phyloP scores from a whole-genome alignment of 2,329 filamentous ascomycete genomes.

The Diaporthe aspalathi region DNA sequence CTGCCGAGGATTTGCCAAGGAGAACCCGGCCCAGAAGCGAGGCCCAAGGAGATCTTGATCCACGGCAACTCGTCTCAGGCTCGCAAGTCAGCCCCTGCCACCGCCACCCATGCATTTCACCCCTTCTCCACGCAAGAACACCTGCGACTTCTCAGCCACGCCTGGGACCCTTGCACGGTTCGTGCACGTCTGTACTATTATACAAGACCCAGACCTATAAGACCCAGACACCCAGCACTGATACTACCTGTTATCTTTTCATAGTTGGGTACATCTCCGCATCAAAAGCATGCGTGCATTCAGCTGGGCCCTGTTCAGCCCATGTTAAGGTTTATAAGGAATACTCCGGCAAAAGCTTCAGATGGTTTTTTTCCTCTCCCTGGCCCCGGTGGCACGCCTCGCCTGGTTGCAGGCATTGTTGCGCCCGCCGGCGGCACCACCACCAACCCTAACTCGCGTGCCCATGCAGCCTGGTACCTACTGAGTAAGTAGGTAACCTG shows the following conservation, averaged over 20 bases:
- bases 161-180: background rate
- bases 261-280: background rate
- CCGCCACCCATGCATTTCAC: background rate
- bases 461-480: too few relatives aligned
- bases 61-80: constrained; percentile 27
- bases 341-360: constrained; percentile 7
- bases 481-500: too few relatives aligned
- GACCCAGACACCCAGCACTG: too few relatives aligned
- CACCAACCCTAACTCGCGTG: background rate
- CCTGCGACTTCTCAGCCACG: constrained; percentile 26
- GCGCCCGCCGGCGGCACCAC: background rate
- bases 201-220: too few relatives aligned
- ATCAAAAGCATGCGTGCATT: background rate
- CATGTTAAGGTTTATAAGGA: constrained; percentile 15
- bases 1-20: constrained; percentile 24
- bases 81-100: background rate
- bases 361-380: background rate
- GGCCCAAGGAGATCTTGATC: constrained; percentile 35
- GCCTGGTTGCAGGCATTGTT: background rate
- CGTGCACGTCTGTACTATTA: background rate
- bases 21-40: constrained; percentile 10
- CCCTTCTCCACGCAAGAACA: background rate
- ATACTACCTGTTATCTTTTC: too few relatives aligned
- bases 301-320: background rate
- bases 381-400: background rate